Conservation (phyloP, 2,329 filamentous ascomycete species). For the Cercospora sp. region DNA sequence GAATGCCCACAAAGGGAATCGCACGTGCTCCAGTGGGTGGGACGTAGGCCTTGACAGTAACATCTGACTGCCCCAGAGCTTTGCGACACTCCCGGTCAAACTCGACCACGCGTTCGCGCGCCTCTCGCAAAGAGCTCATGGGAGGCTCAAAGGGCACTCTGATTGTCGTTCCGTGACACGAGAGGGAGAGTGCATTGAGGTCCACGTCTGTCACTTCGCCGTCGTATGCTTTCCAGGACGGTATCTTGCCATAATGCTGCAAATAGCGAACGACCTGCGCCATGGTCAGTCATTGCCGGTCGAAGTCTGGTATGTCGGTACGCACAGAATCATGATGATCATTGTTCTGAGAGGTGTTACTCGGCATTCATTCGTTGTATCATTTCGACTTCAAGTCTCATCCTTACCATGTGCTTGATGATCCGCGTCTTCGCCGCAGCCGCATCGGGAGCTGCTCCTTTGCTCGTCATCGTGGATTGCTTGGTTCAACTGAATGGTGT, state of each 20-base stretch:
- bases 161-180: constrained; percentile 52
- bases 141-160: constrained; percentile 67
- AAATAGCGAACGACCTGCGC: constrained; percentile 67
- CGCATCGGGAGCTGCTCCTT: not conserved
- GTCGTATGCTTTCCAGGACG: constrained; percentile 55
- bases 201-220: constrained; percentile 67
- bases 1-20: constrained; percentile 56
- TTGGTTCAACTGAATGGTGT: not conserved
- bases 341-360: constrained; percentile 57
- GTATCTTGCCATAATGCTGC: constrained; percentile 66
- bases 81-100: constrained; percentile 65
- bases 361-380: not conserved
- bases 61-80: constrained; percentile 61
- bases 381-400: not conserved
- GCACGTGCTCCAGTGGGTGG: constrained; percentile 54
- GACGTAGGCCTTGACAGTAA: constrained; percentile 55
- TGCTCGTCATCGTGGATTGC: not conserved
- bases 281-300: constrained; percentile 3
- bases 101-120: constrained; percentile 68
- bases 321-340: constrained; percentile 69
- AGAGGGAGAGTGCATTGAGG: constrained; percentile 62
- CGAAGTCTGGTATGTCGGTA: not conserved
- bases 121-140: constrained; percentile 66
- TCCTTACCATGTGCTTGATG: not conserved
- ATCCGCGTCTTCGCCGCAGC: not conserved